phyloP scores from a whole-genome alignment of 495 filamentous ascomycete genomes.

The Aspergillus avenaceus region DNA sequence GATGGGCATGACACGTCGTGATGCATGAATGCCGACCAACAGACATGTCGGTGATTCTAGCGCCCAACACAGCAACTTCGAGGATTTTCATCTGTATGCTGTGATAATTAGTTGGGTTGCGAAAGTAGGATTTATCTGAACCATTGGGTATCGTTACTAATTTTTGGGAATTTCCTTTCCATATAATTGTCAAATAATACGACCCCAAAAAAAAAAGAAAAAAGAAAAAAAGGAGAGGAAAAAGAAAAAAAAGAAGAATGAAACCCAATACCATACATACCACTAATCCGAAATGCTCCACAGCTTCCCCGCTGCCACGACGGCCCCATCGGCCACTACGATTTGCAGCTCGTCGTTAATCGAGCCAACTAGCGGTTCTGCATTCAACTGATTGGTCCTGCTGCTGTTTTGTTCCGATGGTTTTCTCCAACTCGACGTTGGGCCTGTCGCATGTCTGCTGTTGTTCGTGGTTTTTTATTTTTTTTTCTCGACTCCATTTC shows the following conservation, averaged over 20 bases:
- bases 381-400: slow-evolving; percentile 5
- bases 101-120: too few species aligned
- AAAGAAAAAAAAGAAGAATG: background rate
- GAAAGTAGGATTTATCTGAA: too few species aligned
- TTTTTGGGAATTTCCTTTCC: too few species aligned
- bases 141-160: too few species aligned
- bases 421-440: slow-evolving; percentile 7
- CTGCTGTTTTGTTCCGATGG: slow-evolving; percentile 11
- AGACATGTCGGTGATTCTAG: background rate
- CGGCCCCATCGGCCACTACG: slow-evolving; percentile 10
- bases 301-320: slow-evolving; percentile 17
- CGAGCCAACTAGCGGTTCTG: slow-evolving; percentile 3
- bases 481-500: slow-evolving; percentile 20
- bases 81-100: too few species aligned
- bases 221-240: background rate
- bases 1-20: background rate
- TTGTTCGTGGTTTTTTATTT: too few species aligned
- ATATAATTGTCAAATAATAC: too few species aligned
- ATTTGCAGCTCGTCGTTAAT: slow-evolving; percentile 6
- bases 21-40: background rate
- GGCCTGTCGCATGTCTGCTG: slow-evolving; percentile 3
- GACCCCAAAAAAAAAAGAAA: background rate
- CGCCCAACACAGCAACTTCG: background rate
- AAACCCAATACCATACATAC: background rate
- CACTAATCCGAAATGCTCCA: slow-evolving; percentile 6